Percentiles rank a stretch among this genome's conserved stretches.
phyloP scores from a whole-genome alignment of 2,329 filamentous ascomycete species.

The Lasiodiplodia sp. region DNA sequence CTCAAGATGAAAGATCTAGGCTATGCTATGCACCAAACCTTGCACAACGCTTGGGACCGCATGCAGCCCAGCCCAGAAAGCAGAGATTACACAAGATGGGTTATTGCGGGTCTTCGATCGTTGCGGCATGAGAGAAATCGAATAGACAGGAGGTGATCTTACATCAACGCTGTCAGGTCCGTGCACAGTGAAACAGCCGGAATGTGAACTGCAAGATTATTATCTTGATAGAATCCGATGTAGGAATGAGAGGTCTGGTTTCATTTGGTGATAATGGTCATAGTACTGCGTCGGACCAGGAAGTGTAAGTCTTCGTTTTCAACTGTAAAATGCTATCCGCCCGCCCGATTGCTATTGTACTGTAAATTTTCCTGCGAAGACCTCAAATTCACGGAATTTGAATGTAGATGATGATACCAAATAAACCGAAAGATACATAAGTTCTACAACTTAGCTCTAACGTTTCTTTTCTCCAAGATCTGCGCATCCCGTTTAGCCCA shows the following conservation, averaged over 20 bases:
- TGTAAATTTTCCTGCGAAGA: not conserved
- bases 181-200: not conserved
- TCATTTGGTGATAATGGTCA: not conserved
- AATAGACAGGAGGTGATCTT: not conserved
- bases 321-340: no score
- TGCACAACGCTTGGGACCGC: not conserved
- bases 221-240: not conserved
- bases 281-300: not conserved
- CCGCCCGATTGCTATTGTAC: no score
- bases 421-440: not conserved
- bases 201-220: not conserved
- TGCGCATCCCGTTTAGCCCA: constrained; percentile 41
- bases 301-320: no score
- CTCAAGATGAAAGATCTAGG: not conserved
- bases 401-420: not conserved
- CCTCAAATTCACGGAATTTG: not conserved
- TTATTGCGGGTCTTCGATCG: not conserved
- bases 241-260: not conserved
- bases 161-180: not conserved
- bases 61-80: not conserved
- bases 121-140: not conserved
- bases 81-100: not conserved
- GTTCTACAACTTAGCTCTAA: not conserved
- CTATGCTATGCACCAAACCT: not conserved
- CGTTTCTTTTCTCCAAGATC: not conserved